Evolutionary conservation across 108 stramenopile species (phyloP), one percentile per base, ranked within the genome.

Genomic region (Nitzschia palea): DNA sequence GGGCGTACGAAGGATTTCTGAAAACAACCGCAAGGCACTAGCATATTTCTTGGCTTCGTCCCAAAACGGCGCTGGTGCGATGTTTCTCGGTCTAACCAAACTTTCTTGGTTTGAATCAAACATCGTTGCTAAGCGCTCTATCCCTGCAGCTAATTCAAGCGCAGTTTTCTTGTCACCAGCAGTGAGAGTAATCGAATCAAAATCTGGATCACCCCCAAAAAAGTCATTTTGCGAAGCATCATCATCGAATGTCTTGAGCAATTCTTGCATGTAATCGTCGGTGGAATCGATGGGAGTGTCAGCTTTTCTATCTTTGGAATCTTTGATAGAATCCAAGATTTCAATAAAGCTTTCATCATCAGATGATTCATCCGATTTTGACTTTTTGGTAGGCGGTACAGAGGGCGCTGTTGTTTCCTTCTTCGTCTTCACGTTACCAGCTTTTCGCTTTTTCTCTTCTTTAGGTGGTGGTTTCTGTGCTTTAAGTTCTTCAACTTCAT

Each of bases 401-500:
- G 26, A 10, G 3, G 71, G 10, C 15, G 18, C 34, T 30, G 29
- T 10, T 18, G n/a, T 20, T 4, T 12, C 4, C 47, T 48, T 48
- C 18, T 48, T 48, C 4, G 17, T 5, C 40, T 53, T 33, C 2
- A 37, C 15, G 26, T 33, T 63, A 17, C 30, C 20, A 2, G 59
- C 59, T 43, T 60, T 60, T 60, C 59, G 36, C 37, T 60, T 60
- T 59, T 65, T 43, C 45, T 29, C n/a, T 60, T 33, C 55, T 25
- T 52, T 15, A 12, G 72, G 37, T 18, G 57, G 55, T 2, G 57
- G 60, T 33, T 56, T 52, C 18, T 60, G 60, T 1, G 68, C 74
- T 44, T 82, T 74, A 28, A 77, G 35, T 27, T 71, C 76, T 55
- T 79, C 79, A 2, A 77, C 70, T 50, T 74, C 77, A 55, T 83